phyloP scores from a whole-genome alignment of 176 grass and related monocot genomes.

The Sorghum bicolor region Sorghum_bicolor_NCBIv3 NC_012873.2:51963001-51963500 shows the following conservation, averaged over 20 bases:
- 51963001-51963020: not conserved
- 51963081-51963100: not conserved
- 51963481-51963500: constrained; percentile 89
- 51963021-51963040: not conserved
- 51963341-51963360: constrained; percentile 37
- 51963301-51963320: constrained; percentile 66
- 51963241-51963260: not conserved
- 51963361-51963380: constrained; percentile 22
- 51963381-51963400: constrained; percentile 44
- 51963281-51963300: constrained; percentile 61
- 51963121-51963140: not conserved
- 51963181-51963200: not conserved
- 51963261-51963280: not conserved
- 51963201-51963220: not conserved
- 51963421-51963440: constrained; percentile 81
- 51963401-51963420: constrained; percentile 81
- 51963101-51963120: not conserved
- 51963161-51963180: not conserved
- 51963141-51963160: not conserved
- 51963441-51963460: constrained; percentile 86
- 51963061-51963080: not conserved
- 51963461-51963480: constrained; percentile 66
- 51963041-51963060: not conserved
- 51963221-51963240: not conserved
- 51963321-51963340: constrained; percentile 31